Percentiles rank a stretch among this genome's conserved stretches.
Evolutionary conservation across 345 rosid genomes (phyloP).

Genomic region (Citrus medica): DNA sequence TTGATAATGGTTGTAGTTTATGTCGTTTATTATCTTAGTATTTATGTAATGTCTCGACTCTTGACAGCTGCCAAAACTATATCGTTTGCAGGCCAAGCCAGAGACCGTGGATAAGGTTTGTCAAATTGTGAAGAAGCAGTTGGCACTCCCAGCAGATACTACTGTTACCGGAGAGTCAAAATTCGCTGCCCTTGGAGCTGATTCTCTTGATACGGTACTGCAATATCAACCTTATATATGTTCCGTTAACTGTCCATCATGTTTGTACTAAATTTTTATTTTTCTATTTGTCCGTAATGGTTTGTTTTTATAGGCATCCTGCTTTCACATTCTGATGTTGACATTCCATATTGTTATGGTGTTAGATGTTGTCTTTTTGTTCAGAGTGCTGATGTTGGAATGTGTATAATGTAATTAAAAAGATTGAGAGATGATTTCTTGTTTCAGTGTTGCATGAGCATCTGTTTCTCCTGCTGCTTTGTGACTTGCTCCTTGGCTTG

Average conservation of each 20-base stretch:
- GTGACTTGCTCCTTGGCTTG: neutral
- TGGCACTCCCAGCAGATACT: conserved; percentile 37
- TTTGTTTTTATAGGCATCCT: neutral
- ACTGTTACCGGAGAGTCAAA: conserved; percentile 41
- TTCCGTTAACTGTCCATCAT: conserved; percentile 15
- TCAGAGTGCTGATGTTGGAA: neutral
- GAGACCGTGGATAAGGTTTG: conserved; percentile 42
- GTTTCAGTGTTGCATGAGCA: neutral
- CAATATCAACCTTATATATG: neutral
- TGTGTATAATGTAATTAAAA: neutral
- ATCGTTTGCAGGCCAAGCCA: conserved; percentile 34
- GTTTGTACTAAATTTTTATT: conserved; percentile 24
- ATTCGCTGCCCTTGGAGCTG: conserved; percentile 46
- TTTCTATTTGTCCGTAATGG: too few relatives aligned
- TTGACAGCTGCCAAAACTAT: neutral
- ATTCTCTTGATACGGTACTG: conserved; percentile 53
- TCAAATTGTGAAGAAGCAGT: conserved; percentile 45
- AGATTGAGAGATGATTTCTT: neutral
- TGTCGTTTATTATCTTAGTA: neutral
- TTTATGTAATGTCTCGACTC: neutral
- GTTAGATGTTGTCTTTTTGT: neutral
- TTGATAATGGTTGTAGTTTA: neutral
- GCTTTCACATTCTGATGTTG: neutral
- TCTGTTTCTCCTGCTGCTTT: neutral
- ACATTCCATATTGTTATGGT: neutral